Conservation (phyloP, 768 basidiomycete genomes). For the Pulveroboletus frians region DNA sequence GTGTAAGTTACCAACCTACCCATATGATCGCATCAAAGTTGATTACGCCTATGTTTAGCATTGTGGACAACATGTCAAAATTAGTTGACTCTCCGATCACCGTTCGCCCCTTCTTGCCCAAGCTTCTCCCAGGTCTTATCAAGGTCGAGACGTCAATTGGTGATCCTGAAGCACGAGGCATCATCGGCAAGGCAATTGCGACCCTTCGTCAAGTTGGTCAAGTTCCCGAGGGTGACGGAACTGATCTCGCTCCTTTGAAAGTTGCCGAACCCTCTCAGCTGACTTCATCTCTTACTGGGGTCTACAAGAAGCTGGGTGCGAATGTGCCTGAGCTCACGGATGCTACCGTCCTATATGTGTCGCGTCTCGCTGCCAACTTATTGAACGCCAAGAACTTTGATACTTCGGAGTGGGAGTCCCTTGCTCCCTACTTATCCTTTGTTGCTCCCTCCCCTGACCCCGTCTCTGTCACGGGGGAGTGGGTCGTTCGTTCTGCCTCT, state of each 20-base stretch:
- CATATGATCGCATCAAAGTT: slow-evolving; percentile 13
- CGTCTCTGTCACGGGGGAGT: slow-evolving; percentile 65
- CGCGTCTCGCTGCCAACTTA: slow-evolving; percentile 78
- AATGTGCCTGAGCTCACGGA: slow-evolving; percentile 53
- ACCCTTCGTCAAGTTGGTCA: slow-evolving; percentile 96
- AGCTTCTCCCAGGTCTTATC: slow-evolving; percentile 90
- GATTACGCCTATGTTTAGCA: slow-evolving; percentile 43
- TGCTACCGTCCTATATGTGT: slow-evolving; percentile 60
- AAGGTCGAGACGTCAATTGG: slow-evolving; percentile 94
- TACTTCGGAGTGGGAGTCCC: slow-evolving; percentile 76
- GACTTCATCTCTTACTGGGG: slow-evolving; percentile 56
- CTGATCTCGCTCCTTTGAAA: slow-evolving; percentile 84
- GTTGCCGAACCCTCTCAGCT: slow-evolving; percentile 65
- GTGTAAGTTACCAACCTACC: slow-evolving; percentile 53
- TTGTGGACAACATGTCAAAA: slow-evolving; percentile 98
- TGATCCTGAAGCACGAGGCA: slow-evolving; percentile 96
- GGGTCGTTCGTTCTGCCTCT: slow-evolving; percentile 86
- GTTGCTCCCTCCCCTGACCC: slow-evolving; percentile 61
- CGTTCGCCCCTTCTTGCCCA: slow-evolving; percentile 95
- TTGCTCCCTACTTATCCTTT: slow-evolving; percentile 73
- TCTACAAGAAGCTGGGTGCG: slow-evolving; percentile 83
- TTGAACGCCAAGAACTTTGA: slow-evolving; percentile 92
- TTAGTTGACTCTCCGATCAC: slow-evolving; percentile 93
- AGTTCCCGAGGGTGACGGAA: slow-evolving; percentile 81
- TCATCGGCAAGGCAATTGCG: slow-evolving; percentile 85